These are phyloP conservation scores for Penicillium brevicompactum DNA, from an alignment of 2,329 filamentous ascomycete species.

Conservation along the genomic window DNA sequence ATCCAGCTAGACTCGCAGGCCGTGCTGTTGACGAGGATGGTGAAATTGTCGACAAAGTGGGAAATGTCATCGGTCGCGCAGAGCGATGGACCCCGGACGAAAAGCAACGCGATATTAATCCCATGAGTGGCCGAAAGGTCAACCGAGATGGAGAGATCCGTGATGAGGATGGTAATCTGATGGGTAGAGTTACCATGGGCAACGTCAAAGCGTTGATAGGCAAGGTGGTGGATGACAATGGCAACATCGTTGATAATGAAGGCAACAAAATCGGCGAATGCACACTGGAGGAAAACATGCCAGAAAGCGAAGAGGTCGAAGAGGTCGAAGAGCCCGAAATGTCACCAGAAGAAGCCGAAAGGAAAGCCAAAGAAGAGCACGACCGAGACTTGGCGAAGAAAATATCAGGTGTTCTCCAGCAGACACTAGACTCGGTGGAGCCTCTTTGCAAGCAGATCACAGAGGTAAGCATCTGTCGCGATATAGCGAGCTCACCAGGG, in stretches of 20 bases:
- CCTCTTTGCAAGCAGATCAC: conserved; percentile 86
- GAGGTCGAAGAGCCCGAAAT: conserved; percentile 39
- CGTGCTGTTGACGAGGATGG: conserved; percentile 70
- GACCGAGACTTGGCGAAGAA: conserved; percentile 77
- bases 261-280: conserved; percentile 67
- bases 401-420: conserved; percentile 71
- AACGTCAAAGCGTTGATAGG: conserved; percentile 46
- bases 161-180: conserved; percentile 48
- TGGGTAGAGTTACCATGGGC: conserved; percentile 49
- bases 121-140: conserved; percentile 59
- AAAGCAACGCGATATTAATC: conserved; percentile 58
- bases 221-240: conserved; percentile 50
- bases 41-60: conserved; percentile 67
- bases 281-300: conserved; percentile 63
- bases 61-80: conserved; percentile 67
- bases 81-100: conserved; percentile 68
- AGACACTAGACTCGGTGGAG: conserved; percentile 79
- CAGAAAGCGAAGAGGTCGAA: conserved; percentile 30
- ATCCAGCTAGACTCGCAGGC: conserved; percentile 64
- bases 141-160: conserved; percentile 54
- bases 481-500: conserved; percentile 43
- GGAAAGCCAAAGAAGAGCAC: conserved; percentile 58
- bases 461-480: conserved; percentile 56
- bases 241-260: conserved; percentile 60
- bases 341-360: conserved; percentile 35